These are phyloP conservation scores for Astragalus glycyphyllos DNA, from an alignment of 306 rosid genomes.

Conservation along the genomic window DNA sequence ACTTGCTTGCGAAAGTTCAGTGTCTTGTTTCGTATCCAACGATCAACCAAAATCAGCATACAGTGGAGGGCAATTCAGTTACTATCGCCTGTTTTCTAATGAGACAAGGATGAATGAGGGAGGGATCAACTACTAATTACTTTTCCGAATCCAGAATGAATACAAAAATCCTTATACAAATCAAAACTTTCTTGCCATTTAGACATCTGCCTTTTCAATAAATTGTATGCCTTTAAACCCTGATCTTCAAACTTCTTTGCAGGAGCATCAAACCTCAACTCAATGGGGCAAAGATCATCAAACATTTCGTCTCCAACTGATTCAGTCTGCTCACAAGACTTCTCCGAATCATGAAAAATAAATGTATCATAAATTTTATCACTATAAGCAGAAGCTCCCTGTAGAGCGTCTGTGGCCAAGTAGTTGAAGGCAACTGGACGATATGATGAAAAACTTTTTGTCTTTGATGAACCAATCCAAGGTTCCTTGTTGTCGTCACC, in stretches of 20 bases:
- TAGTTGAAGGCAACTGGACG: slow-evolving; percentile 43
- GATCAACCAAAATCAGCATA: not conserved
- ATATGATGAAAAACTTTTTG: slow-evolving; percentile 49
- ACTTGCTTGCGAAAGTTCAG: not conserved
- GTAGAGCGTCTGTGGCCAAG: slow-evolving; percentile 22
- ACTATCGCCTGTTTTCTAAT: not conserved
- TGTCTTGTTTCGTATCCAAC: not conserved
- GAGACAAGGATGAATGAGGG: not conserved
- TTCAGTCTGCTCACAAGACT: too few relatives aligned
- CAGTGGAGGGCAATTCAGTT: slow-evolving; percentile 3
- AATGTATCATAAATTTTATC: slow-evolving; percentile 52
- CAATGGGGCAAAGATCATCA: slow-evolving; percentile 62
- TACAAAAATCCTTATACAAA: slow-evolving; percentile 47
- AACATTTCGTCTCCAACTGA: slow-evolving; percentile 50
- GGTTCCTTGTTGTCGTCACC: slow-evolving; percentile 57
- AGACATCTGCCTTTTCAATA: slow-evolving; percentile 60
- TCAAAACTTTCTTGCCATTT: slow-evolving; percentile 59
- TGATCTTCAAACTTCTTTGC: slow-evolving; percentile 43
- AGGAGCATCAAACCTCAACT: slow-evolving; percentile 60
- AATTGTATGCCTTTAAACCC: slow-evolving; percentile 53
- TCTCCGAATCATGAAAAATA: too few relatives aligned
- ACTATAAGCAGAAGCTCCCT: slow-evolving; percentile 40
- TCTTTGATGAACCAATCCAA: slow-evolving; percentile 46
- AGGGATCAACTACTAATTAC: slow-evolving; percentile 12
- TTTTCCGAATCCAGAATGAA: slow-evolving; percentile 41